A percentile compares a stretch with the other conserved stretches of the same genome.
Conservation (phyloP, 1,284 basidiomycete species). For the Ustilago esculenta region DNA sequence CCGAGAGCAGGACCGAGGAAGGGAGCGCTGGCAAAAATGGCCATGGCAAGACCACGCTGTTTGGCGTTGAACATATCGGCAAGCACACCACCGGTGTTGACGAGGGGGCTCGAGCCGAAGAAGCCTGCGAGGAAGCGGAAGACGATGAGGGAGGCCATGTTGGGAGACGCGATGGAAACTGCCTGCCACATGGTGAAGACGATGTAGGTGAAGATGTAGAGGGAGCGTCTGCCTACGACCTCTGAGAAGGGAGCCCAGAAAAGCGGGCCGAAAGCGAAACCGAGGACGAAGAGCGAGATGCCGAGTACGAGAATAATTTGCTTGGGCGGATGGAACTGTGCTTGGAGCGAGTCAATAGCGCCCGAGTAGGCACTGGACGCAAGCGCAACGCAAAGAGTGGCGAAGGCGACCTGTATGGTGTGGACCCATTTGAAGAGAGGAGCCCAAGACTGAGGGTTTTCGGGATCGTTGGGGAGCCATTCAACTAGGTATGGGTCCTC, state of each 20-base stretch:
- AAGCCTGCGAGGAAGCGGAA: conserved; percentile 77
- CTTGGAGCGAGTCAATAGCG: conserved; percentile 41
- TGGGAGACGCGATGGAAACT: conserved; percentile 74
- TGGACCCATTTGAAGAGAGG: conserved; percentile 47
- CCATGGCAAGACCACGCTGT: conserved; percentile 76
- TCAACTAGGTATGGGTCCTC: conserved; percentile 68
- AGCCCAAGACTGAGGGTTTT: conserved; percentile 46
- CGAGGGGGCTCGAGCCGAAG: conserved; percentile 71
- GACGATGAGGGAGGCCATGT: conserved; percentile 74
- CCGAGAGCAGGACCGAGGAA: conserved; percentile 76
- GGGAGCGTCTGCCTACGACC: conserved; percentile 72
- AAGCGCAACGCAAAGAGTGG: conserved; percentile 58
- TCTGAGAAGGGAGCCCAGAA: conserved; percentile 76
- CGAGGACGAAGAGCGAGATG: conserved; percentile 77
- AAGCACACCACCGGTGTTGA: conserved; percentile 71
- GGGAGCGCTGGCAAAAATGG: conserved; percentile 78
- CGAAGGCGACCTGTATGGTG: conserved; percentile 56
- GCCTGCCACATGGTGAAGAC: conserved; percentile 76
- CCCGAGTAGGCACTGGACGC: conserved; percentile 58
- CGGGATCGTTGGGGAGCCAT: conserved; percentile 49
- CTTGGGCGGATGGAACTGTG: conserved; percentile 40
- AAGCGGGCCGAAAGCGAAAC: conserved; percentile 68
- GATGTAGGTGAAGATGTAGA: conserved; percentile 75
- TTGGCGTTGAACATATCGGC: conserved; percentile 76
- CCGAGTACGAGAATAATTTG: conserved; percentile 50